phyloP scores from a whole-genome alignment of 2,329 filamentous ascomycete species.

The Fusarium sp. region DNA sequence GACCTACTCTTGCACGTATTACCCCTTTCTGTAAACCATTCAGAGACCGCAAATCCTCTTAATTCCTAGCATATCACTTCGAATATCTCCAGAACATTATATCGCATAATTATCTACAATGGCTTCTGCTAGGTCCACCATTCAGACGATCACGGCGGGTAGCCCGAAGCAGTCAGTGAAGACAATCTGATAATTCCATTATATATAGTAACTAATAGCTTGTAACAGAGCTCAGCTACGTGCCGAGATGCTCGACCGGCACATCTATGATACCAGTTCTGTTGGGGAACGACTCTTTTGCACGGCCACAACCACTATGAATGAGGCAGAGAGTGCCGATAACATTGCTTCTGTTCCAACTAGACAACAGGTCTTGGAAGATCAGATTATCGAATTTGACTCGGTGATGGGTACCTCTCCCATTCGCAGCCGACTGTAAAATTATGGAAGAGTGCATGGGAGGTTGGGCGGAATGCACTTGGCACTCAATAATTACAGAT shows the following conservation, averaged over 20 bases:
- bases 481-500: not conserved
- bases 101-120: not conserved
- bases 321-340: not conserved
- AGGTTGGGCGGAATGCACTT: not conserved
- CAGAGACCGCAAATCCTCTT: too few species aligned
- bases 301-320: not conserved
- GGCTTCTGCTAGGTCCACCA: not conserved
- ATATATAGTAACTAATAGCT: not conserved
- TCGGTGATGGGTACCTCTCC: not conserved
- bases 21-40: not conserved
- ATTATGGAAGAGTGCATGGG: not conserved
- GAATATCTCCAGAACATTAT: not conserved
- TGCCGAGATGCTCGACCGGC: conserved; percentile 1
- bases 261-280: conserved; percentile 14
- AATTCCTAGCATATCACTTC: not conserved
- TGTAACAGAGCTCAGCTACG: not conserved
- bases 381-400: not conserved
- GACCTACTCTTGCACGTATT: too few species aligned
- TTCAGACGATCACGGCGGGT: too few species aligned
- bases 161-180: conserved; percentile 6
- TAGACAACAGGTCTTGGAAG: not conserved
- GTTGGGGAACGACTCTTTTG: conserved; percentile 7
- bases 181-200: rapidly evolving
- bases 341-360: not conserved
- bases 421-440: not conserved